Evolutionary conservation across 257 asterid species (phyloP), one percentile per base, ranked within the genome.

Genomic region (Solanum appendiculatum): DNA sequence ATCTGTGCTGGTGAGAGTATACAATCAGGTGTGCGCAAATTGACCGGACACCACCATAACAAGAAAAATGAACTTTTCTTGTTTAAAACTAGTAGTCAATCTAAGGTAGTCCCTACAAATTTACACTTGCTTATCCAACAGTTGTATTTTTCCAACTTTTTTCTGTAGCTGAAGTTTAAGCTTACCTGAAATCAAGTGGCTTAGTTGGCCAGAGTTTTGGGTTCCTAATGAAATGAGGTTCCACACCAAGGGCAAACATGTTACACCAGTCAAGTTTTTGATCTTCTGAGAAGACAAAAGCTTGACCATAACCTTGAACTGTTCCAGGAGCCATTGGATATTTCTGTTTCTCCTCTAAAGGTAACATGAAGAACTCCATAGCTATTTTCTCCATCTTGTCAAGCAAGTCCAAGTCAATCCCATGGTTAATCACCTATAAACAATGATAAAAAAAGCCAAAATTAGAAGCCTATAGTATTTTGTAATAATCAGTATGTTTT

Each of bases 221-320:
- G 89, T 92, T 93, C 85, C 98, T 94, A 8, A 90, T 51, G 87
- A 36, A 82, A 84, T 91, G 92, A 54, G 99, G 99, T 54, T 90
- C 94, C 44, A 97, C 66, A 4, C 95, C 99, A 87, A 97, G 99
- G n/a, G 99, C 98, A 93, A 97, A 96, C 99, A 96, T 97, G 90
- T 96, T 95, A 89, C 99, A 97, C 99, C 99, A 97, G 72, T 97
- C 99, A 36, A 96, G 83, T 54, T 97, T 97, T 89, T 96, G 99
- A 80, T 96, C 98, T 88, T 96, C 99, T 15, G 98, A 96, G 92
- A 96, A 96, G 11, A 97, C 94, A 82, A 97, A 96, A 83, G 99
- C 99, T 54, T 97, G 99, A 1, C 99, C 99, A 86, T 96, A 97
- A 7, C 98, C 99, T 87, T 97, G 99, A 73, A 97, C 94, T 33